Evolutionary conservation across 176 grass and related monocot genomes (phyloP).

Genomic region (Guadua angustifolia): DNA sequence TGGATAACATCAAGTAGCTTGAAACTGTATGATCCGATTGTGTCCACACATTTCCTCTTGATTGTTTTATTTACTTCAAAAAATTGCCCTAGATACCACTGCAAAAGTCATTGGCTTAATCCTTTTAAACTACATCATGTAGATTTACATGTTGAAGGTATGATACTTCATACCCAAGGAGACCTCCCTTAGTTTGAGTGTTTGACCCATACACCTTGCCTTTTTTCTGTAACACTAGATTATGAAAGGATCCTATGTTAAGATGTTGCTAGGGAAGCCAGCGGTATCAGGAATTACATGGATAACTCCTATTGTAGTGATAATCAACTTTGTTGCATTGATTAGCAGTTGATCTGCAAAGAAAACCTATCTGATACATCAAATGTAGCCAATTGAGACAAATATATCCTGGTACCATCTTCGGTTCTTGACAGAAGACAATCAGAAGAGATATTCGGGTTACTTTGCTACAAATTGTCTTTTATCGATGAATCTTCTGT

Average conservation of each 20-base stretch:
- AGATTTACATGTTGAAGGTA: not conserved
- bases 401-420: not conserved
- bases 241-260: constrained; percentile 29
- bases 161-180: not conserved
- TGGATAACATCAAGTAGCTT: not conserved
- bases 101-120: not conserved
- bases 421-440: not conserved
- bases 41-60: not conserved
- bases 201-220: too few relatives aligned
- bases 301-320: not conserved
- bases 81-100: not conserved
- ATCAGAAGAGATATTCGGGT: constrained; percentile 25
- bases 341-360: not conserved
- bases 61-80: not conserved
- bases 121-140: not conserved
- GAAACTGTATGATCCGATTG: not conserved
- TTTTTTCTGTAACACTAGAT: not conserved
- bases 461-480: not conserved
- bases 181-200: not conserved
- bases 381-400: constrained; percentile 6
- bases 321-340: not conserved
- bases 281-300: not conserved
- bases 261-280: not conserved
- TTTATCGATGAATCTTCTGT: not conserved
- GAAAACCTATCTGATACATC: not conserved